Percentiles rank a stretch among this genome's conserved stretches.
Conservation (phyloP, 2,329 filamentous ascomycete genomes). For the Apiospora phragmitis region DNA sequence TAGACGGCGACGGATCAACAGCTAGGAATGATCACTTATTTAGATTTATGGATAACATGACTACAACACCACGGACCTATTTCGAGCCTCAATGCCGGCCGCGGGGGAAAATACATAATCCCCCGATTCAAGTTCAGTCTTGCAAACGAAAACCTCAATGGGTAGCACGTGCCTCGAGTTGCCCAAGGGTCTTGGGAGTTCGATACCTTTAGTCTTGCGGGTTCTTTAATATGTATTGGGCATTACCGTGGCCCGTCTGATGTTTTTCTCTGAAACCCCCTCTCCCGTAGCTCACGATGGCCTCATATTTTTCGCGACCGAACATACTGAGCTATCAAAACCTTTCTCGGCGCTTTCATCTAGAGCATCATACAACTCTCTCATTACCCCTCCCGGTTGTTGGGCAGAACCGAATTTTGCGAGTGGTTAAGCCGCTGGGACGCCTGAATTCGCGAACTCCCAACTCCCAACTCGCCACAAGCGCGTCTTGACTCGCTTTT, state of each 20-base stretch:
- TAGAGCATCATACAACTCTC: not conserved
- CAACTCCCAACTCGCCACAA: not conserved
- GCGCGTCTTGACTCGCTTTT: not conserved
- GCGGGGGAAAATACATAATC: not conserved
- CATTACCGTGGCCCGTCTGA: not conserved
- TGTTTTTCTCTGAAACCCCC: not conserved
- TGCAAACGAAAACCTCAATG: not conserved
- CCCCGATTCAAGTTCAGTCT: not conserved
- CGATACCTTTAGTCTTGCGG: not conserved
- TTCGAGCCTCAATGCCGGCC: not conserved
- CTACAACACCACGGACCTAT: not conserved
- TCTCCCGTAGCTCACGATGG: not conserved
- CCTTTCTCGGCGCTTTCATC: not conserved
- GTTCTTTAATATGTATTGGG: not conserved
- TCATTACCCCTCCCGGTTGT: not conserved
- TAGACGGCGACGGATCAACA: not conserved
- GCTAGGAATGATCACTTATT: constrained; percentile 1
- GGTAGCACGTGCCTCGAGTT: not conserved
- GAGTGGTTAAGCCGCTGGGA: not conserved
- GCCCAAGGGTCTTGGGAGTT: not conserved
- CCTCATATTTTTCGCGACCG: not conserved
- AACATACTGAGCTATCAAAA: not conserved
- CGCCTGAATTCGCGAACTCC: not conserved
- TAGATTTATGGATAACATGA: not conserved
- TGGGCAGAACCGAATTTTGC: not conserved